Evolutionary conservation across 2,329 filamentous ascomycete species (phyloP), one percentile per base, ranked within the genome.

Genomic region (Fusarium clavum): DNA sequence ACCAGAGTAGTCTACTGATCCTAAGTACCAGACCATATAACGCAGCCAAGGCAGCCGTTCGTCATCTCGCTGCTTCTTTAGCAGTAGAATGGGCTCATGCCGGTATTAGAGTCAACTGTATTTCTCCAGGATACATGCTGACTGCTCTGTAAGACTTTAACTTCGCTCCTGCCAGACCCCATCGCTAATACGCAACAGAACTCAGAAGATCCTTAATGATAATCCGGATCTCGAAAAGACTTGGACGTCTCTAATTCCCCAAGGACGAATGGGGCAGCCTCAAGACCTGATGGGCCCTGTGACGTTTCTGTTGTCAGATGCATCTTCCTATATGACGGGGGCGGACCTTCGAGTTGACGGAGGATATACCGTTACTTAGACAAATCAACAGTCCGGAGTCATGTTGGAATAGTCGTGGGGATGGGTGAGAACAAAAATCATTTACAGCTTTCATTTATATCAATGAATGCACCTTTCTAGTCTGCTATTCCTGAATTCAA

Each of bases 111-210:
- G 94, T 98, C 71, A 98, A 98, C 83, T 96, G 93, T 81, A 96
- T 98, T 78, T 94, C 91, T 38, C 95, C 95, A 0, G 95, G 95
- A 38, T 98, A 98, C 82, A 98, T 98, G 95, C 83, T 97, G 70
- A 98, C 95, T 10, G 92, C 94, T 55, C 82, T 98, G 92, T 95
- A 85, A 88, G 91, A 9, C 16, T 4, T n/a, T 83, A 8, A 1
- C 5, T 7, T 5, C 3, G 6, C 10, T 2, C 12, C 13, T 7
- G 9, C 2, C 0, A 5, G 2, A 9, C 7, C 18, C 6, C 43
- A 22, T 38, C 3, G 1, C 47, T 70, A 16, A 55, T 41, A 18
- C 1, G 2, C 2, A 12, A 16, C 13, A 96, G 92, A 57, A 97
- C 94, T 27, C 90, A 94, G 83, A 97, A 97, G 84, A 97, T 98